These are phyloP conservation scores for Pythium folliculosum DNA, from an alignment of 352 stramenopile species.

Conservation along the genomic window DNA sequence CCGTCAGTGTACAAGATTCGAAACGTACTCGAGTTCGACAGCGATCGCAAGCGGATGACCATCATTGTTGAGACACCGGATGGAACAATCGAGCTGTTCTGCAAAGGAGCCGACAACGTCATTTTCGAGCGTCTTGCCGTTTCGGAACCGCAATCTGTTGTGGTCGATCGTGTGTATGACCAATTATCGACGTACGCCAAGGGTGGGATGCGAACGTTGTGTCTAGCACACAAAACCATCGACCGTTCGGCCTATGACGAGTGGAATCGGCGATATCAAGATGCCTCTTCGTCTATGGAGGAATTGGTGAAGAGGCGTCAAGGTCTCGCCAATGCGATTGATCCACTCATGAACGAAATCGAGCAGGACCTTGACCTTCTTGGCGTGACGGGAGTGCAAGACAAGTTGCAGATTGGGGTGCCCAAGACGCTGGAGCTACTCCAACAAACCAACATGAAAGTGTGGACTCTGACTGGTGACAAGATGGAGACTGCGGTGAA, in stretches of 20 bases:
- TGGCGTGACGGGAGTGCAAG: slow-evolving; percentile 92
- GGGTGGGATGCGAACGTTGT: slow-evolving; percentile 78
- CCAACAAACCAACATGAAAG: slow-evolving; percentile 89
- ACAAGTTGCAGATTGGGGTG: slow-evolving; percentile 92
- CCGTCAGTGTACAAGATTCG: slow-evolving; percentile 86
- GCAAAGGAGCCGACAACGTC: slow-evolving; percentile 83
- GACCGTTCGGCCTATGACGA: slow-evolving; percentile 45
- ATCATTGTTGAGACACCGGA: slow-evolving; percentile 89
- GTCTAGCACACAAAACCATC: slow-evolving; percentile 67
- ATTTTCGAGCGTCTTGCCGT: slow-evolving; percentile 67
- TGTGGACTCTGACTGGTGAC: slow-evolving; percentile 95
- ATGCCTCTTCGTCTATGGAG: slow-evolving; percentile 61
- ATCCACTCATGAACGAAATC: slow-evolving; percentile 81
- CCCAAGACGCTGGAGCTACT: slow-evolving; percentile 85
- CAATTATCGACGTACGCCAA: slow-evolving; percentile 73
- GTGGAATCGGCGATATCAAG: slow-evolving; percentile 61
- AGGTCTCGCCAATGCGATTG: slow-evolving; percentile 64
- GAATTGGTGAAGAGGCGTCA: slow-evolving; percentile 74
- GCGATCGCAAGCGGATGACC: slow-evolving; percentile 97
- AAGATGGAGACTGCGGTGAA: slow-evolving; percentile 96
- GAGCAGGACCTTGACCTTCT: slow-evolving; percentile 79
- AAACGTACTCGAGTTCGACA: slow-evolving; percentile 97
- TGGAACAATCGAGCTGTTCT: slow-evolving; percentile 62
- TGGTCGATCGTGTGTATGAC: slow-evolving; percentile 43
- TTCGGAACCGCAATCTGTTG: background rate